Evolutionary conservation across 495 filamentous ascomycete genomes (phyloP), one percentile per base, ranked within the genome.

Genomic region (Astrocystis sublimbata): DNA sequence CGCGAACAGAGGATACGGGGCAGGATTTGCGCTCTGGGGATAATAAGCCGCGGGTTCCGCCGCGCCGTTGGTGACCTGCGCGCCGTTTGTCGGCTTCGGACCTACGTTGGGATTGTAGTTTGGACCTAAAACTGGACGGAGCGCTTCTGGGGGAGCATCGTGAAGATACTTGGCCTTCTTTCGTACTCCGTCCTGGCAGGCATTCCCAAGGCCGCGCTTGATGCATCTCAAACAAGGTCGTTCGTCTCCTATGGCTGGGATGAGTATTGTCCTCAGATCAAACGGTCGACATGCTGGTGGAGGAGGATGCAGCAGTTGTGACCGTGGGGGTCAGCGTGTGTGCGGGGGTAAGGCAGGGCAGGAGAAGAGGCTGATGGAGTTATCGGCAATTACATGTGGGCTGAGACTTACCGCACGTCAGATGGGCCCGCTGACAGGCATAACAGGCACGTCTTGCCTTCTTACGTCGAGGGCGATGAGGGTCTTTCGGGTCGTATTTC

Each of bases 91-190:
- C 35, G 68, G 41, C 36, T 68, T 67, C 5, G 74, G 51, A 13
- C 71, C 65, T 12, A 72, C 69, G 41, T 73, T 78, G 41, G 78
- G 81, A 54, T 82, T 83, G 63, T 78, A 84, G 56, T 76, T 84
- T 1, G 82, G 83, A 13, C 82, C 83, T 28, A 85, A 68, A 7
- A 85, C 83, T 2, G 81, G 82, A 45, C 83, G 71, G 30, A 85
- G 64, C 10, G 82, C 81, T 62, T 94, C 92, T 58, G 90, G 85
- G 38, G 93, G 92, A 26, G 93, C 92, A 79, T 97, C 94, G 75
- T 97, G 93, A 49, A 98, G 88, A 78, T 98, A 98, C 74, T 98
- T 98, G 64, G 94, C 94, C 81, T 98, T 98, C 76, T 98, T 98
- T 62, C 94, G 89, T 40, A 97, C 92, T 42, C 94, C 94, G 70